A percentile compares a stretch with the other conserved stretches of the same genome.
phyloP scores from a whole-genome alignment of 352 stramenopile genomes.

The Pythium chondricola region DNA sequence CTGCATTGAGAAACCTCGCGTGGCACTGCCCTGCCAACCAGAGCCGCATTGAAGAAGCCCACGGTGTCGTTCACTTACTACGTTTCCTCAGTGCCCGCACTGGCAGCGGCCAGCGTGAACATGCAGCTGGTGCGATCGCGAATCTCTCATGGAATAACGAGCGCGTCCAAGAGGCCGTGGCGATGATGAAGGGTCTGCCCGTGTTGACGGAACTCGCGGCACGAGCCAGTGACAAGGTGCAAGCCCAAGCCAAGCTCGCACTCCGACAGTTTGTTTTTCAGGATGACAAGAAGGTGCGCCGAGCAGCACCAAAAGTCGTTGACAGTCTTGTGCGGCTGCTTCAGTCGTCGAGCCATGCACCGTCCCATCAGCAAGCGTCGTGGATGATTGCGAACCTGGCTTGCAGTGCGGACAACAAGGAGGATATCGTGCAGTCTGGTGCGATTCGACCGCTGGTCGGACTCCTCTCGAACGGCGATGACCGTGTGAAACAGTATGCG shows the following conservation, averaged over 20 bases:
- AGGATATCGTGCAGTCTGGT: constrained; percentile 9
- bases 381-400: constrained; percentile 16
- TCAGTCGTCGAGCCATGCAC: background rate
- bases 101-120: constrained; percentile 8
- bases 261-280: constrained; percentile 14
- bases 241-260: constrained; percentile 11
- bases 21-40: constrained; percentile 11
- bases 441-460: constrained; percentile 7
- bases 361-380: constrained; percentile 12
- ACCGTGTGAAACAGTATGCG: constrained; percentile 13
- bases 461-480: background rate
- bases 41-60: constrained; percentile 5
- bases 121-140: constrained; percentile 12
- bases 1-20: constrained; percentile 15
- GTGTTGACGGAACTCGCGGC: constrained; percentile 6
- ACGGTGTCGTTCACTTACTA: too few species aligned
- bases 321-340: constrained; percentile 7
- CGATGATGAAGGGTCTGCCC: background rate
- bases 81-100: background rate
- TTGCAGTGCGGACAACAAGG: constrained; percentile 14
- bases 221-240: constrained; percentile 9
- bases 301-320: constrained; percentile 2
- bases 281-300: constrained; percentile 10
- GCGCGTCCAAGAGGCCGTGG: constrained; percentile 4
- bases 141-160: constrained; percentile 17